Evolutionary conservation across 2,329 filamentous ascomycete species (phyloP).

Genomic region (Colletotrichum camelliae): DNA sequence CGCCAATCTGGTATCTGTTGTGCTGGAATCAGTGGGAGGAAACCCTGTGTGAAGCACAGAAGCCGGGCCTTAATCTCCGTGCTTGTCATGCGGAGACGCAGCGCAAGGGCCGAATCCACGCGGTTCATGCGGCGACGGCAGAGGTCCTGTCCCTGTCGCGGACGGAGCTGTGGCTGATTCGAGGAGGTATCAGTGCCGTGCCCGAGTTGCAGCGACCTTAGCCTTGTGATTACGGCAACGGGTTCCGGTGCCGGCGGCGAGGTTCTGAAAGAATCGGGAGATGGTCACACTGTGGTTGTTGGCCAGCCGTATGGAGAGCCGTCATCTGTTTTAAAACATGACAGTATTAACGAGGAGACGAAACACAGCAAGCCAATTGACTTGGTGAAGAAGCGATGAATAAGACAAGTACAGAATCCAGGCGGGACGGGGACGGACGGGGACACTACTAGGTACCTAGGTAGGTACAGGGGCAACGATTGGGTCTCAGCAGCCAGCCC

Average conservation of each 20-base stretch:
- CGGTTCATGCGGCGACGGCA: not conserved
- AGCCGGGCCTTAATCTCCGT: not conserved
- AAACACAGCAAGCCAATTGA: not conserved
- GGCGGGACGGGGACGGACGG: not conserved
- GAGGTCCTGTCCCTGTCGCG: not conserved
- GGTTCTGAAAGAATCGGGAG: not conserved
- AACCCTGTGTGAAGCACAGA: not conserved
- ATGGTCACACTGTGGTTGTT: not conserved
- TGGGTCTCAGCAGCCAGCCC: not conserved
- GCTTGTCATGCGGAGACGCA: conserved; percentile 1
- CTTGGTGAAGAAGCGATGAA: not conserved
- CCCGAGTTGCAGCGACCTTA: not conserved
- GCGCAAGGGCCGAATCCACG: not conserved
- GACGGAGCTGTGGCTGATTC: not conserved
- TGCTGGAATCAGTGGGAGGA: not conserved
- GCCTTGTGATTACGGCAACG: not conserved
- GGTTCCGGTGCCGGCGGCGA: not conserved
- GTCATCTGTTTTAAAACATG: not conserved
- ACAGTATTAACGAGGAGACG: not conserved
- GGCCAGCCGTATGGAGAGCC: no score
- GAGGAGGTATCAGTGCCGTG: not conserved
- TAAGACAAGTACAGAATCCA: conserved; percentile 11
- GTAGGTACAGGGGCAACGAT: not conserved
- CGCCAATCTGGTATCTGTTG: not conserved
- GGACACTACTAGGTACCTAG: not conserved